phyloP scores from a whole-genome alignment of 257 asterid genomes.

The Cynanchum wilfordii region DNA sequence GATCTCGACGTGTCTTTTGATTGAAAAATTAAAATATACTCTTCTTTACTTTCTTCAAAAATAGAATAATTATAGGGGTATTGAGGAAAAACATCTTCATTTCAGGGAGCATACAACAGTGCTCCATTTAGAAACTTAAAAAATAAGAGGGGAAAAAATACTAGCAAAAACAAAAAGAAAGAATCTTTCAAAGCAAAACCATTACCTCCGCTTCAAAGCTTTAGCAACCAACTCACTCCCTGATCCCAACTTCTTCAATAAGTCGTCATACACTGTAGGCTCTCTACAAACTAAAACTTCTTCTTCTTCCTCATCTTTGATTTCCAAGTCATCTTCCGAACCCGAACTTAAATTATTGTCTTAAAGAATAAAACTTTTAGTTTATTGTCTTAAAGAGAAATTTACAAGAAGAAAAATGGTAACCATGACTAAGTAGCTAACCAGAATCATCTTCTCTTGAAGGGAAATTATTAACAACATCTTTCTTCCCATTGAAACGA shows the following conservation, averaged over 20 bases:
- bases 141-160: background rate
- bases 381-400: background rate
- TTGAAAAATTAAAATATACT: no score
- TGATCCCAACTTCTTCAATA: conserved; percentile 56
- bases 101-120: background rate
- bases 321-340: conserved; percentile 26
- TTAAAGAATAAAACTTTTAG: conserved; percentile 4
- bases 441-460: conserved; percentile 21
- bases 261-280: conserved; percentile 47
- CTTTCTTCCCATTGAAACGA: conserved; percentile 6
- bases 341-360: conserved; percentile 30
- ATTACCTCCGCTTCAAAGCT: conserved; percentile 48
- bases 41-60: no score
- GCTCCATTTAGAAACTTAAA: background rate
- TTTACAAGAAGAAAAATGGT: background rate
- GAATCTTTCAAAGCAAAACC: background rate
- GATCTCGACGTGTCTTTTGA: no score
- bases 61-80: no score
- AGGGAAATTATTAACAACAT: background rate
- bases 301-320: conserved; percentile 20
- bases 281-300: conserved; percentile 25
- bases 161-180: background rate
- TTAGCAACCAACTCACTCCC: conserved; percentile 35
- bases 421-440: background rate
- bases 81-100: no score